Percentiles rank a stretch among this genome's conserved stretches.
These are phyloP conservation scores for Cryptosporidium sp. DNA, from an alignment of 169 alveolate genomes.

Conservation along the genomic window DNA sequence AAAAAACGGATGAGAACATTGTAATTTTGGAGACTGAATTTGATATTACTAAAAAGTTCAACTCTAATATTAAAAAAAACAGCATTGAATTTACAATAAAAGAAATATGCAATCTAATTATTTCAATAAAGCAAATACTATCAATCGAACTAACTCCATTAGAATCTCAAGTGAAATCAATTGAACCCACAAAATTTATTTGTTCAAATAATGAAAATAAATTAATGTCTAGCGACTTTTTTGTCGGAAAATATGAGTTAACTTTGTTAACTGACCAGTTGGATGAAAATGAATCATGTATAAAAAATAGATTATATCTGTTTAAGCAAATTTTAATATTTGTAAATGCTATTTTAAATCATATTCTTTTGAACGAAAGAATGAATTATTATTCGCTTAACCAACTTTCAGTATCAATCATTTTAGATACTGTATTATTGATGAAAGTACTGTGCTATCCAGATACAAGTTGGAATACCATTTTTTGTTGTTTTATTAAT, in stretches of 20 bases:
- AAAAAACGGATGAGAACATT: no score
- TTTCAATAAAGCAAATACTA: background rate
- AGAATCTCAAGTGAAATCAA: background rate
- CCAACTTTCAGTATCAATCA: conserved; percentile 10
- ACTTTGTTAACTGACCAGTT: background rate
- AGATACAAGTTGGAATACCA: background rate
- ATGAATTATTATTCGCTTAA: background rate
- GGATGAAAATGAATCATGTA: background rate
- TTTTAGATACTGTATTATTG: conserved; percentile 27
- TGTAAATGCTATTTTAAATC: background rate
- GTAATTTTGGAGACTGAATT: background rate
- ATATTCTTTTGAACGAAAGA: conserved; percentile 2
- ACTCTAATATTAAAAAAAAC: background rate
- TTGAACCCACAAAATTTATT: background rate
- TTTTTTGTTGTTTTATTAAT: conserved; percentile 2
- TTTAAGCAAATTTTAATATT: background rate
- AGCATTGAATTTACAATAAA: conserved; percentile 1
- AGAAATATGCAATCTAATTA: conserved; percentile 4
- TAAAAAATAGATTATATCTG: background rate
- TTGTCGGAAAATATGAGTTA: background rate
- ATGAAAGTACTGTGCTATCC: conserved; percentile 18
- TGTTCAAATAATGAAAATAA: background rate
- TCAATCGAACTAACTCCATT: background rate
- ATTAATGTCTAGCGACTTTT: background rate
- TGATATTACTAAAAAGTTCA: background rate